phyloP scores from a whole-genome alignment of 2,329 filamentous ascomycete genomes.

The Arthroderma sp. region DNA sequence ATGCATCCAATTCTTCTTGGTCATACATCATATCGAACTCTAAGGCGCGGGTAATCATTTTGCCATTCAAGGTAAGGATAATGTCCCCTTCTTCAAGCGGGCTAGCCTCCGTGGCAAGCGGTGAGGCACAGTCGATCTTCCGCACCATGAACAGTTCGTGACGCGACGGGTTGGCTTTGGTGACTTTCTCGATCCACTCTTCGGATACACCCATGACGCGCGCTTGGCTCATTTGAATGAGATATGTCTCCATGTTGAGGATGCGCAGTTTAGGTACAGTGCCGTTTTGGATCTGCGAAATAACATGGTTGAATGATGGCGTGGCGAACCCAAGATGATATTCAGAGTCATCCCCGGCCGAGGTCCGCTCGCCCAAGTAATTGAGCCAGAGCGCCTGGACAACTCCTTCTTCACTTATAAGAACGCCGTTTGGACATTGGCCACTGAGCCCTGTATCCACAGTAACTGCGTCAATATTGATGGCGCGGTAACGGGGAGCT shows the following conservation, averaged over 20 bases:
- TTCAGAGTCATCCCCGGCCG: slow-evolving; percentile 78
- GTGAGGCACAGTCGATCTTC: slow-evolving; percentile 59
- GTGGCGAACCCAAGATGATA: slow-evolving; percentile 90
- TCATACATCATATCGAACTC: slow-evolving; percentile 97
- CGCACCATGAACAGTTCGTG: slow-evolving; percentile 98
- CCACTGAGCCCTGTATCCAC: slow-evolving; percentile 85
- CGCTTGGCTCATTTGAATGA: slow-evolving; percentile 92
- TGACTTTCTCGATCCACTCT: slow-evolving; percentile 86
- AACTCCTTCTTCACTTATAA: slow-evolving; percentile 77
- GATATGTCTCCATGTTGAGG: slow-evolving; percentile 83
- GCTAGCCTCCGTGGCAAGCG: slow-evolving; percentile 34
- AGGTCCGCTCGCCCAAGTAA: slow-evolving; percentile 81
- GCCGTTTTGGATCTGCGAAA: slow-evolving; percentile 67
- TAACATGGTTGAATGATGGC: slow-evolving; percentile 75
- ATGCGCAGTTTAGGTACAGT: slow-evolving; percentile 72
- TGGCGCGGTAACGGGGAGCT: slow-evolving; percentile 82
- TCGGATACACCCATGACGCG: slow-evolving; percentile 95
- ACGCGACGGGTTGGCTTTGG: slow-evolving; percentile 73
- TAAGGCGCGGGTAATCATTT: slow-evolving; percentile 82
- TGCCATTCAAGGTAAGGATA: slow-evolving; percentile 76
- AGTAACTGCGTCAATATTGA: slow-evolving; percentile 93
- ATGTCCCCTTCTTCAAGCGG: slow-evolving; percentile 82
- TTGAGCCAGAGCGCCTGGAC: slow-evolving; percentile 95
- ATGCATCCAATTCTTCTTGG: slow-evolving; percentile 65
- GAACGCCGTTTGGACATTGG: slow-evolving; percentile 86